Conservation (phyloP, 2,329 filamentous ascomycete species). For the Fusarium secorum region DNA sequence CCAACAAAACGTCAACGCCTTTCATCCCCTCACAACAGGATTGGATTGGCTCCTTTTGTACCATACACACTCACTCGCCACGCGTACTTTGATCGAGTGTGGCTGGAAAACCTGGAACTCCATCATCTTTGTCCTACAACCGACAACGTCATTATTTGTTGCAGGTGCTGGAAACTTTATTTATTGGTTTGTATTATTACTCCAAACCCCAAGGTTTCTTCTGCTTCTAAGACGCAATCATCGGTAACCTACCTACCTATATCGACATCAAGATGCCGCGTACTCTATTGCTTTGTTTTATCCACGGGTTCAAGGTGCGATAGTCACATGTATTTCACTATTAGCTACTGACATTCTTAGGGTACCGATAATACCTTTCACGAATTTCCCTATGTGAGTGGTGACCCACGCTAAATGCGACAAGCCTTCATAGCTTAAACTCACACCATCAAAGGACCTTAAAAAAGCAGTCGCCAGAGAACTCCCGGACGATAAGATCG, state of each 20-base stretch:
- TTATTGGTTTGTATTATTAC: slow-evolving; percentile 11
- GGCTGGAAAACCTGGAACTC: slow-evolving; percentile 40
- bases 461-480: slow-evolving; percentile 64
- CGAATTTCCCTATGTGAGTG: slow-evolving; percentile 64
- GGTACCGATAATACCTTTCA: slow-evolving; percentile 75
- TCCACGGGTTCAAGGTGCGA: slow-evolving; percentile 73
- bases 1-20: not conserved
- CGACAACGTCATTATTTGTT: slow-evolving; percentile 34
- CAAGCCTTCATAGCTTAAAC: not conserved
- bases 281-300: slow-evolving; percentile 74
- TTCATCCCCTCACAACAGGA: not conserved
- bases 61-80: slow-evolving; percentile 31
- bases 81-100: slow-evolving; percentile 22
- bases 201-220: not conserved
- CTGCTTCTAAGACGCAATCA: not conserved
- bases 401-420: not conserved
- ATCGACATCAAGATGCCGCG: slow-evolving; percentile 49
- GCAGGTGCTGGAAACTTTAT: not conserved
- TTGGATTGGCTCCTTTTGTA: slow-evolving; percentile 18
- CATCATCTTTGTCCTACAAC: not conserved
- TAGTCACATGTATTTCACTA: accelerated
- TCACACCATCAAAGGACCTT: slow-evolving; percentile 55
- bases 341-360: slow-evolving; percentile 44
- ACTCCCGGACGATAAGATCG: slow-evolving; percentile 66
- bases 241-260: not conserved